These are phyloP conservation scores for Emericellopsis atlantica DNA, from an alignment of 2,329 filamentous ascomycete genomes.

Conservation along the genomic window DNA sequence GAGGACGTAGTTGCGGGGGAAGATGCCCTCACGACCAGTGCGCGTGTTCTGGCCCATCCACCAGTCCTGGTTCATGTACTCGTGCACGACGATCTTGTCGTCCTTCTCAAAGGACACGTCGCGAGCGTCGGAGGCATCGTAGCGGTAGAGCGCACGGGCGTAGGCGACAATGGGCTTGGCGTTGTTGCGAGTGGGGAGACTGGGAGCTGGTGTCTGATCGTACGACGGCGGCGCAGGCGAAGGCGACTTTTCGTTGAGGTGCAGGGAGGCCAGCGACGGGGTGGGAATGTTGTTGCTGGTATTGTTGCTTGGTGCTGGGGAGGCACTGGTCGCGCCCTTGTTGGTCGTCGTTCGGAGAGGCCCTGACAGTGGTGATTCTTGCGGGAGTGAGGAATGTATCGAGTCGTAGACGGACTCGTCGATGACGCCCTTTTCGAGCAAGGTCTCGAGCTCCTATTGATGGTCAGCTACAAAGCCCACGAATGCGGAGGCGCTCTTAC, in stretches of 20 bases:
- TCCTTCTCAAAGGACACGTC: constrained; percentile 73
- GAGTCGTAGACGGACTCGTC: constrained; percentile 61
- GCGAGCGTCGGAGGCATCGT: constrained; percentile 65
- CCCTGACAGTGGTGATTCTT: constrained; percentile 48
- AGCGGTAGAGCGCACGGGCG: constrained; percentile 74
- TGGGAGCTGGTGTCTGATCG: constrained; percentile 30
- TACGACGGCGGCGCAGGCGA: constrained; percentile 37
- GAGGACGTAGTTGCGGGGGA: constrained; percentile 83
- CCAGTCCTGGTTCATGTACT: constrained; percentile 97
- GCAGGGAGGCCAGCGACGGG: background rate
- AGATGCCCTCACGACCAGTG: constrained; percentile 80
- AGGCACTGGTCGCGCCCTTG: constrained; percentile 12
- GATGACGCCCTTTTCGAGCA: constrained; percentile 73
- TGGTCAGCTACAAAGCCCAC: background rate
- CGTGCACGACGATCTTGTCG: constrained; percentile 67
- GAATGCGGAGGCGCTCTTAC: constrained; percentile 31
- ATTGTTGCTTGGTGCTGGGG: constrained; percentile 9
- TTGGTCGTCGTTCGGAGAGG: constrained; percentile 21
- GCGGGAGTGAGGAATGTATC: constrained; percentile 63
- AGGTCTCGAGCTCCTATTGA: constrained; percentile 79
- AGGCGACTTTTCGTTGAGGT: constrained; percentile 14
- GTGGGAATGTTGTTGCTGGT: constrained; percentile 19
- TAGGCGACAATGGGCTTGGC: constrained; percentile 52
- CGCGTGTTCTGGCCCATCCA: constrained; percentile 83
- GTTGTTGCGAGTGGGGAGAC: constrained; percentile 21